Conservation (phyloP, 306 rosid genomes). For the Senna siamea region DNA sequence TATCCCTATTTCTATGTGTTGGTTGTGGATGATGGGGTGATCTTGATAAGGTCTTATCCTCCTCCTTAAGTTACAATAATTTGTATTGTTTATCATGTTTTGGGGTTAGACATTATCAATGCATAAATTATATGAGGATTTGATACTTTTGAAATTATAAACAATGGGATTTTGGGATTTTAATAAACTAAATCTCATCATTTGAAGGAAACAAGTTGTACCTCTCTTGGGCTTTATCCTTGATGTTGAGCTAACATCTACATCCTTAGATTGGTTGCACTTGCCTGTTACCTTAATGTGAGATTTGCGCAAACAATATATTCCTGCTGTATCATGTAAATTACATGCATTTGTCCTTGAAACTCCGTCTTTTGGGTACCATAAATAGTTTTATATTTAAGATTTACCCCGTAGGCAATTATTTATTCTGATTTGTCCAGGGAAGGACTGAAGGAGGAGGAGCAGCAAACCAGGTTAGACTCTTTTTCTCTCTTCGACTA, state of each 20-base stretch:
- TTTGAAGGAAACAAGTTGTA: neutral
- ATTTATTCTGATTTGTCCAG: conserved; percentile 57
- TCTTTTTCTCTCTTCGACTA: conserved; percentile 37
- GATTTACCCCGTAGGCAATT: conserved; percentile 44
- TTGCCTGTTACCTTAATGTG: conserved; percentile 11
- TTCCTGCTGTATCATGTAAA: conserved; percentile 23
- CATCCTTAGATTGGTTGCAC: conserved; percentile 29
- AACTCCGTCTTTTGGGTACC: conserved; percentile 34
- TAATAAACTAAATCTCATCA: neutral
- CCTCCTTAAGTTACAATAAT: neutral
- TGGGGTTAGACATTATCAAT: neutral
- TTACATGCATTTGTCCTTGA: conserved; percentile 31
- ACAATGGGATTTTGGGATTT: neutral
- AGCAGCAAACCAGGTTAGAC: conserved; percentile 51
- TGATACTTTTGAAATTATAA: neutral
- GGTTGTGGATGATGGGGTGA: too few relatives aligned
- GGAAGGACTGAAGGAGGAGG: conserved; percentile 60
- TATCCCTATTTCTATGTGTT: too few relatives aligned
- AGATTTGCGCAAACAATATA: conserved; percentile 19
- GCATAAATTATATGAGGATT: neutral
- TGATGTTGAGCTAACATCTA: neutral
- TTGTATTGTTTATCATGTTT: neutral
- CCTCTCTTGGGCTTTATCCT: neutral
- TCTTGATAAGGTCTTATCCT: neutral
- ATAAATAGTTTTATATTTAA: conserved; percentile 32